A percentile compares a stretch with the other conserved stretches of the same genome.
phyloP scores from a whole-genome alignment of 192 early-diverging fungal genomes.

The Gaertneriomyces semiglobifer region DNA sequence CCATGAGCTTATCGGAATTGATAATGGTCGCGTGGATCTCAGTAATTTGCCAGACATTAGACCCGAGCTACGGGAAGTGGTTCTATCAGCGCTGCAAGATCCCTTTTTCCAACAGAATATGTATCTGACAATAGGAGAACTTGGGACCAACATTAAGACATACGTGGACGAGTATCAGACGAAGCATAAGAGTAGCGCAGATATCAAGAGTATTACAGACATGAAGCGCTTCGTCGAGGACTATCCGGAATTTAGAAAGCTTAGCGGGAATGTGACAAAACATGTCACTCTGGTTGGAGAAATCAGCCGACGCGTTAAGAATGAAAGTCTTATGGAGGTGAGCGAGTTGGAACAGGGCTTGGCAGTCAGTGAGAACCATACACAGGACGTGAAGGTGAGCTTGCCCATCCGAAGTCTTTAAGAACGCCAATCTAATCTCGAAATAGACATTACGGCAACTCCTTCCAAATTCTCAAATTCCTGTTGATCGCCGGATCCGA shows the following conservation, averaged over 20 bases:
- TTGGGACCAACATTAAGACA: constrained; percentile 87
- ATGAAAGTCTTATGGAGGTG: constrained; percentile 74
- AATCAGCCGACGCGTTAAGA: constrained; percentile 74
- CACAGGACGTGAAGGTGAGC: constrained; percentile 73
- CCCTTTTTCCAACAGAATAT: constrained; percentile 86
- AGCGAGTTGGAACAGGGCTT: constrained; percentile 94
- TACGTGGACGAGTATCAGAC: constrained; percentile 94
- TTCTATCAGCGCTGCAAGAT: constrained; percentile 85
- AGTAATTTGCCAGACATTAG: constrained; percentile 75
- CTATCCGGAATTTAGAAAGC: constrained; percentile 95
- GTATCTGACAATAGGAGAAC: constrained; percentile 91
- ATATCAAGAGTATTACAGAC: constrained; percentile 92
- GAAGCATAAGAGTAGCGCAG: constrained; percentile 83
- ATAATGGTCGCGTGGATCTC: constrained; percentile 89
- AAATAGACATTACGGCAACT: constrained; percentile 64
- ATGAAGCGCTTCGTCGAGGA: constrained; percentile 99
- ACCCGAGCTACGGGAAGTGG: constrained; percentile 86
- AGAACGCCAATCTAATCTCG: not conserved
- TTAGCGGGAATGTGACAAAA: constrained; percentile 95
- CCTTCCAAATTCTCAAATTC: constrained; percentile 63
- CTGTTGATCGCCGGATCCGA: constrained; percentile 71
- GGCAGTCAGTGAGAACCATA: constrained; percentile 84
- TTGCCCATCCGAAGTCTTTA: not conserved
- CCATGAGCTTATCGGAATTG: constrained; percentile 90
- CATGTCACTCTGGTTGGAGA: constrained; percentile 98